Evolutionary conservation across 139 green algal genomes (phyloP), one percentile per base, ranked within the genome.

Genomic region (Chlorella sorokiniana): DNA sequence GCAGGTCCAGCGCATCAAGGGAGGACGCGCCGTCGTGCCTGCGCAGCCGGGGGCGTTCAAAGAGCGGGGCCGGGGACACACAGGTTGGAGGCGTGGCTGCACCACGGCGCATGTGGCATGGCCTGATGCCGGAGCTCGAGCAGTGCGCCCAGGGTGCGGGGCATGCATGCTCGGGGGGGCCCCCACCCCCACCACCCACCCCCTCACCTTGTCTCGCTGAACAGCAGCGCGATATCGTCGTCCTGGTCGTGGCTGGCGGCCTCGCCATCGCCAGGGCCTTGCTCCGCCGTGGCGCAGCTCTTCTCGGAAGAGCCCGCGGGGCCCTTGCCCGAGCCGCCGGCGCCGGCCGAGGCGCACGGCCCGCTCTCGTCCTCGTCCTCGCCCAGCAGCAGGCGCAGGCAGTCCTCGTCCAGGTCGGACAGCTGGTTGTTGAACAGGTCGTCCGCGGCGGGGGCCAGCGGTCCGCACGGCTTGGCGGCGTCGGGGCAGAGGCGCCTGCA

Each of bases 301-400:
- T 77, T 42, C 64, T 78, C 56, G 56, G 6, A 29, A 31, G 41
- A 11, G 45, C 7, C 14, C 14, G 45, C 31, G 45, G 45, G 11
- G 31, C 45, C 70, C 70, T 78, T 64, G 70, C 45, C 70, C n/a
- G n/a, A n/a, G 45, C 44, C 14, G 70, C 70, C 48, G 31, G 31
- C 70, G 29, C 63, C 23, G 31, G 44, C 31, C 4, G 40, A 78
- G 70, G 70, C 25, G 27, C 27, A 59, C 3, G 29, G 27, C 6
- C 70, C 70, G 38, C 11, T 61, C 54, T 70, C 56, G 38, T 70
- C 73, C 9, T 14, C 70, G 16, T 81, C 81, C 40, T 86, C 71
- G 11, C 77, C 70, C 72, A 83, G 69, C 72, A 86, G 70, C 42
- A 67, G 69, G 44, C 69, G 71, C 59, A 86, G 63, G 63, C 76